Evolutionary conservation across 1,284 basidiomycete species (phyloP), one percentile per base, ranked within the genome.

Genomic region (Sporisorium graminicola): DNA sequence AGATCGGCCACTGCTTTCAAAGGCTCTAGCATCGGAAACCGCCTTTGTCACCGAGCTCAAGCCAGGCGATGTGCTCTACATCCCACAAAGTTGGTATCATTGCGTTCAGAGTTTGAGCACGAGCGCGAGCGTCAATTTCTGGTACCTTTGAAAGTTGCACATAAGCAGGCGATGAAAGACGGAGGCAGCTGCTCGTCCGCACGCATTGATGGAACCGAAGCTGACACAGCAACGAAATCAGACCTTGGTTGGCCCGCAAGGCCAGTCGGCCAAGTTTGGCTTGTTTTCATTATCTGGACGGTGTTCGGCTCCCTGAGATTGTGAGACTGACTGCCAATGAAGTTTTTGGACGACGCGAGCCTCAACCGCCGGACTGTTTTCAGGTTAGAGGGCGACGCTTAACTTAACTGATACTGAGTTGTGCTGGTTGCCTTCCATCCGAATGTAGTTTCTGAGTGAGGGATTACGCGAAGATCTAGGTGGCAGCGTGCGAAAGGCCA

Each of bases 31-130:
- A 1, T 58, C 59, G 3, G 52, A 63, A 9, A 42, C 56, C 16
- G 50, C 65, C 16, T 64, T 66, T 9, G 51, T 56, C n/a, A 53
- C 62, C 10, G 63, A 69, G 46, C 64, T 80, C 1, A 62, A 46
- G 1, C 60, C 78, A 18, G 78, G 78, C 12, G 78, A 80, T 52
- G 71, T 65, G 6, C 55, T 80, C 14, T 80, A 68, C 53, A 73
- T 80, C 4, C 78, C 78, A 0, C 65, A 69, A 22, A 73, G 78
- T 14, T 80, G 75, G 75, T 75, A 68, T 42, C 78, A 80, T 43
- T 80, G 78, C 55, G 69, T 78, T 0, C 56, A 65, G 26, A 80
- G 78, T 56, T 37, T 77, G 33, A 53, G 51, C 31, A 78, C 69
- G 10, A 78, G 76, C 52, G 72, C 61, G 7, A 78, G 75, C 56